Evolutionary conservation across 768 basidiomycete species (phyloP).

Genomic region (Suillus clintonianus): DNA sequence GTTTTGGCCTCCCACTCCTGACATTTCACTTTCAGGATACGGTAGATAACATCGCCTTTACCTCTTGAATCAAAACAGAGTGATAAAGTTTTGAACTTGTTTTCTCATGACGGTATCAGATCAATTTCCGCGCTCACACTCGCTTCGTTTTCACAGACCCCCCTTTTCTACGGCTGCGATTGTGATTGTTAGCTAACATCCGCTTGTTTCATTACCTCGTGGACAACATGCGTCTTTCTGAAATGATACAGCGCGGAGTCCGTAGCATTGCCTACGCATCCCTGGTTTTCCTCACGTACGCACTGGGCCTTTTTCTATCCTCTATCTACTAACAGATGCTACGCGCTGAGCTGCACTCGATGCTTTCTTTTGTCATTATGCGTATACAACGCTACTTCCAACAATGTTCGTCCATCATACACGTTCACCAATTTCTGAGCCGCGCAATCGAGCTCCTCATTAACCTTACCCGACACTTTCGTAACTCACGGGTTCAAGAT

Average conservation of each 20-base stretch:
- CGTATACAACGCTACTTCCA: background rate
- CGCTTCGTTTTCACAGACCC: background rate
- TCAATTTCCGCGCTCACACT: constrained; percentile 5
- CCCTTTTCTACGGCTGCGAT: background rate
- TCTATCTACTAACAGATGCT: background rate
- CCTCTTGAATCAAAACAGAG: background rate
- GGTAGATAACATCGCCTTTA: too few species aligned
- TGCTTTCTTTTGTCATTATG: background rate
- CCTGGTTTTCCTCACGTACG: background rate
- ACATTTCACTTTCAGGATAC: background rate
- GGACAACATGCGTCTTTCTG: background rate
- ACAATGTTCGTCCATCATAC: background rate
- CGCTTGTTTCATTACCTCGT: background rate
- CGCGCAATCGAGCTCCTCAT: background rate
- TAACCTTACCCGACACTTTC: background rate
- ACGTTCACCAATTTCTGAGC: background rate
- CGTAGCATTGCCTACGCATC: background rate
- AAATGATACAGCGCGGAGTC: background rate
- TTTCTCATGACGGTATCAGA: background rate
- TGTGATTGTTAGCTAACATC: background rate
- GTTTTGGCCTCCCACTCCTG: background rate
- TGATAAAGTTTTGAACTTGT: background rate
- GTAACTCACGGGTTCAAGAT: background rate
- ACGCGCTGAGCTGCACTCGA: background rate
- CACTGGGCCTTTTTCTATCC: background rate